These are phyloP conservation scores for Phytopythium mirpurense DNA, from an alignment of 352 stramenopile genomes.

Conservation along the genomic window DNA sequence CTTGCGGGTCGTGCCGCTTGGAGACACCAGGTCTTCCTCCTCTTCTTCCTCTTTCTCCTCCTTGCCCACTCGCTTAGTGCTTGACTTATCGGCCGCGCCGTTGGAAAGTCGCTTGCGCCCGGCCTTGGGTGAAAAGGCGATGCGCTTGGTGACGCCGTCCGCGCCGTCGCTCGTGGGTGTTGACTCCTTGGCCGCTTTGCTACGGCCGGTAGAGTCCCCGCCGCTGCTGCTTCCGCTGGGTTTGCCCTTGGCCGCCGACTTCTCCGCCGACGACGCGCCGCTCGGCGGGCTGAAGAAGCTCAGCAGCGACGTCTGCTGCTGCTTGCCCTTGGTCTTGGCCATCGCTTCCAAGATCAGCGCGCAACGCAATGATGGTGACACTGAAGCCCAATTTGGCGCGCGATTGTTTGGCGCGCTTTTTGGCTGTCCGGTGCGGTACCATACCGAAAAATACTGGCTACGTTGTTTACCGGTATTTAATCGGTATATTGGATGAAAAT, in stretches of 20 bases:
- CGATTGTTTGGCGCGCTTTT: no score
- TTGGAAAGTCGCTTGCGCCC: slow-evolving; percentile 9
- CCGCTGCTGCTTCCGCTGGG: slow-evolving; percentile 9
- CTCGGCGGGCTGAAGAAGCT: slow-evolving; percentile 81
- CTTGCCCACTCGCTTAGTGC: slow-evolving; percentile 2
- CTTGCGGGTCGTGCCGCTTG: slow-evolving; percentile 33
- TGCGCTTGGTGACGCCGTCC: slow-evolving; percentile 40
- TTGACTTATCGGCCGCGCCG: slow-evolving; percentile 6
- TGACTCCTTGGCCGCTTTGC: no score
- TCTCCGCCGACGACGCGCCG: slow-evolving; percentile 21
- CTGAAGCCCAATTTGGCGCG: neutral
- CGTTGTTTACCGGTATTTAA: neutral
- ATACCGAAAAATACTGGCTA: no score
- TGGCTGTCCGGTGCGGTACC: no score
- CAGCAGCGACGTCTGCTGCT: slow-evolving; percentile 78
- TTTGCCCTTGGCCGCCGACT: slow-evolving; percentile 9
- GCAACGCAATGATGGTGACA: neutral
- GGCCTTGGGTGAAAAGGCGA: slow-evolving; percentile 66
- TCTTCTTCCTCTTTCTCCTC: slow-evolving; percentile 7
- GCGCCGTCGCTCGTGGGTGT: neutral
- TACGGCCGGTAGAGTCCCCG: neutral
- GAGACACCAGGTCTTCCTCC: neutral
- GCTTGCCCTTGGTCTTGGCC: slow-evolving; percentile 28
- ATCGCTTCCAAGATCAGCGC: slow-evolving; percentile 5
- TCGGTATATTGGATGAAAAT: no score